These are phyloP conservation scores for Sphagnum fallax DNA, from an alignment of 228 moss, liverwort and hornwort genomes.

Conservation along the genomic window DNA sequence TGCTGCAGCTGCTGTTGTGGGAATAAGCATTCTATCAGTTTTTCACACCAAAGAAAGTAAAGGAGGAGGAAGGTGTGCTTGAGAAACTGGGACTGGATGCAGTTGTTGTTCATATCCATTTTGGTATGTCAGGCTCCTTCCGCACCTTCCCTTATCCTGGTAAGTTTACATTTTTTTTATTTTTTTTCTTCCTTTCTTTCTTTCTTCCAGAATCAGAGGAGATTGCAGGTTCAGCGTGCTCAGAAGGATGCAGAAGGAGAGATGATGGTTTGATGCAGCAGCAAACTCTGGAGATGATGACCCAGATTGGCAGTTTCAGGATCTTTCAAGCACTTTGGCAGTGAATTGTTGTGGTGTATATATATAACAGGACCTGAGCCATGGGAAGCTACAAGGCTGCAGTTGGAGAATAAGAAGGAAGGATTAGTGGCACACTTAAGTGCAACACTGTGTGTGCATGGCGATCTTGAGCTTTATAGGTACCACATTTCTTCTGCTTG, in stretches of 20 bases:
- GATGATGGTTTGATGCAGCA: no score
- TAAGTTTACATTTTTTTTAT: constrained; percentile 1
- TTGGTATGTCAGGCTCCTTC: constrained; percentile 94
- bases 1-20: not conserved
- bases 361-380: constrained; percentile 61
- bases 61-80: constrained; percentile 21
- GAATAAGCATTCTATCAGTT: constrained; percentile 35
- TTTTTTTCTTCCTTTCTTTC: not conserved
- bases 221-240: not conserved
- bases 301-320: no score
- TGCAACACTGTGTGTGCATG: constrained; percentile 60
- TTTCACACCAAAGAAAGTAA: constrained; percentile 54
- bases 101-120: constrained; percentile 73
- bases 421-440: constrained; percentile 75
- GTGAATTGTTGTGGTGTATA: not conserved
- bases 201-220: no score
- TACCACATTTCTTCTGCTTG: constrained; percentile 7
- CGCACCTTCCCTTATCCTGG: constrained; percentile 70
- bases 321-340: no score
- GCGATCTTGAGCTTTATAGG: constrained; percentile 69
- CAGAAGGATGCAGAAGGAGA: no score
- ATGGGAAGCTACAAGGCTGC: constrained; percentile 64
- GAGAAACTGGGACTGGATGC: constrained; percentile 50
- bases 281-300: no score
- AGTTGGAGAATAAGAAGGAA: constrained; percentile 49